Base-by-base conservation (phyloP, 441 rosid genomes). In the Populus hybrid region DNA sequence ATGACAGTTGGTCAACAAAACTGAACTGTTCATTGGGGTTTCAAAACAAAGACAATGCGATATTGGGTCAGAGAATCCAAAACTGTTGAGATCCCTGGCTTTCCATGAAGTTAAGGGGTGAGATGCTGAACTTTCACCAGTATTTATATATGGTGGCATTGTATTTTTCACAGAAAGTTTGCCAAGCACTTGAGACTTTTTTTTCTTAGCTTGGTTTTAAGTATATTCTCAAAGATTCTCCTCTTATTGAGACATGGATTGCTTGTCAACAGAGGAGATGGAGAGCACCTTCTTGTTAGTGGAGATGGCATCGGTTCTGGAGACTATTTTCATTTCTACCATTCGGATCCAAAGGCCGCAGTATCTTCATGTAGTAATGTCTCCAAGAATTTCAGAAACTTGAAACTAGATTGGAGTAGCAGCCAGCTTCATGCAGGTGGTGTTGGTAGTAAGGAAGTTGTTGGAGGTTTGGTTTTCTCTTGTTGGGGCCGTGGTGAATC, bases 391-490 rank as follows among this genome's bases (percentile, higher is more conserved):
- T 80, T 94, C 69, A 81, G 75, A 79, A 84, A 81, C 46, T 74
- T 86, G 81, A 88, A 85, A 64, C 82, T 74, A 42, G 84, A 76
- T 11, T 84, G 82, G 77, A 73, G 34, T 76, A 79, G 38, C 67
- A 65, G 65, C 71, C 76, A 42, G 5, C 50, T 74, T 35, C 67
- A 80, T 57, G 78, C 71, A 69, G 78, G 73, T 16, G 75, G 28
- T 50, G 79, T 42, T 4, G 79, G 18, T 21, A 86, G 75, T 75
- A 76, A 50, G 61, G 90, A 89, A 84, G 84, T 86, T 30, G 70
- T 92, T 36, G 99, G 98, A 80, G 94, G 99, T 57, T 88, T 92
- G 73, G 84, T 91, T 34, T 89, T 92, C 74, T 77, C 87, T 2
- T 88, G 90, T 75, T 72, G 75, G 20, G 88, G 90, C 35, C 94